These are phyloP conservation scores for Cocos nucifera DNA, from an alignment of 176 grass and related monocot species.

Conservation along the genomic window DNA sequence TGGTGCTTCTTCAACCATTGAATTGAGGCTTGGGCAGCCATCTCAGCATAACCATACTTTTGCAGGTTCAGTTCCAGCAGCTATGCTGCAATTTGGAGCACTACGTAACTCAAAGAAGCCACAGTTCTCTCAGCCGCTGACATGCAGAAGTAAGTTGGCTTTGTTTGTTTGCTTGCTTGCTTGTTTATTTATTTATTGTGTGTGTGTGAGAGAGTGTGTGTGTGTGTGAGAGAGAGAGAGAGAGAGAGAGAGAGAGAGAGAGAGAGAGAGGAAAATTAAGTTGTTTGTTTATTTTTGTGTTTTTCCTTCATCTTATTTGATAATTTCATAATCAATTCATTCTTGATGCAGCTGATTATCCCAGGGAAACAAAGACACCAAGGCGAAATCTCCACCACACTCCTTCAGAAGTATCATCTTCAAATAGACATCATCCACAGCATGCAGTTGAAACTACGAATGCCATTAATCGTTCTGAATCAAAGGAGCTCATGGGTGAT, in stretches of 20 bases:
- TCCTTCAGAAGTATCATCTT: slow-evolving; percentile 19
- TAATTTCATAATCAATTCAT: slow-evolving; percentile 11
- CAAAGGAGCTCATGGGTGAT: slow-evolving; percentile 28
- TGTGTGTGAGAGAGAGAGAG: too few relatives aligned
- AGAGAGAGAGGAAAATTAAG: too few relatives aligned
- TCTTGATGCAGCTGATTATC: slow-evolving; percentile 42
- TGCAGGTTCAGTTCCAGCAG: slow-evolving; percentile 29
- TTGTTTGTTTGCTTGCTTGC: slow-evolving; percentile 12
- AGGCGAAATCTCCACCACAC: slow-evolving; percentile 28
- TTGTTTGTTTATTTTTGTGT: slow-evolving; percentile 3
- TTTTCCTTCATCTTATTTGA: slow-evolving; percentile 8
- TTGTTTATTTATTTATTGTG: background rate
- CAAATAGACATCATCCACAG: slow-evolving; percentile 23
- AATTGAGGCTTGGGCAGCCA: slow-evolving; percentile 70
- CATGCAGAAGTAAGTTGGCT: slow-evolving; percentile 43
- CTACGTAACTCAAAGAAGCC: slow-evolving; percentile 37
- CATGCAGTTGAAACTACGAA: slow-evolving; percentile 24
- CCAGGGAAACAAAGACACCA: slow-evolving; percentile 34
- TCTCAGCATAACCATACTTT: slow-evolving; percentile 43
- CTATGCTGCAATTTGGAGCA: slow-evolving; percentile 7
- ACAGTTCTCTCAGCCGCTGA: slow-evolving; percentile 21
- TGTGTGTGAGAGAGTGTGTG: too few relatives aligned
- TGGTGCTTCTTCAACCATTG: slow-evolving; percentile 45
- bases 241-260: too few relatives aligned
- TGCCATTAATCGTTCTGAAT: slow-evolving; percentile 27